phyloP scores from a whole-genome alignment of 495 filamentous ascomycete genomes.

The Pseudotulostoma volvatum region DNA sequence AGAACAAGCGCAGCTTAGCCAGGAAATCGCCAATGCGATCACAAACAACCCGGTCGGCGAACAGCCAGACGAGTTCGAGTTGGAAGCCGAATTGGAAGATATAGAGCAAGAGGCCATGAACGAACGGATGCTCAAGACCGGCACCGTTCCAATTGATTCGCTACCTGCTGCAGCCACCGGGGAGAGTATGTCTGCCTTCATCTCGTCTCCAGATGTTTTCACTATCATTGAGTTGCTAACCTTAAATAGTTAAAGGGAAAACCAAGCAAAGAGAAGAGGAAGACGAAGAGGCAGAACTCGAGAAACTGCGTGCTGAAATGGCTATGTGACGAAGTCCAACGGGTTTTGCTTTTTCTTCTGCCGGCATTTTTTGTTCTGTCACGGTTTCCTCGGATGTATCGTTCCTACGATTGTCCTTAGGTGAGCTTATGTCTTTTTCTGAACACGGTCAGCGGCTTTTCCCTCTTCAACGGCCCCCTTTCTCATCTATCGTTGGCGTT shows the following conservation, averaged over 20 bases:
- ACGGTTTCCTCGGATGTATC: too few species aligned
- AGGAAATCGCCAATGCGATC: conserved; percentile 81
- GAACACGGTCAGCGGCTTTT: too few species aligned
- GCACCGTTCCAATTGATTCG: conserved; percentile 54
- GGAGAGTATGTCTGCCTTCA: conserved; percentile 48
- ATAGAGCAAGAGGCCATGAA: conserved; percentile 79
- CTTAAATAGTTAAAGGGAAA: conserved; percentile 36
- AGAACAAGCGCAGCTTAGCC: conserved; percentile 80
- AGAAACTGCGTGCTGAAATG: conserved; percentile 93
- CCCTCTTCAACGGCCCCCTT: too few species aligned
- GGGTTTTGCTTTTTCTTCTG: too few species aligned
- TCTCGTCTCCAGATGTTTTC: too few species aligned
- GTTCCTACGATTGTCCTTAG: too few species aligned
- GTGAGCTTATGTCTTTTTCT: too few species aligned
- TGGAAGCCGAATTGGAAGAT: conserved; percentile 62
- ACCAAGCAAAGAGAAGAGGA: conserved; percentile 48
- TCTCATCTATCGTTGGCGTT: too few species aligned
- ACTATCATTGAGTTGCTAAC: not conserved
- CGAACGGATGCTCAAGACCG: conserved; percentile 83
- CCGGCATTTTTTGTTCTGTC: too few species aligned
- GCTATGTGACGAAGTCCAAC: conserved; percentile 56
- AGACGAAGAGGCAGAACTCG: conserved; percentile 90
- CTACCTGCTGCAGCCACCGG: conserved; percentile 56
- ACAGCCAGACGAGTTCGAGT: conserved; percentile 67
- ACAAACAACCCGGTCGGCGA: conserved; percentile 52